phyloP scores from a whole-genome alignment of 805 yeast species.

The Teunomyces funiuensis region DNA sequence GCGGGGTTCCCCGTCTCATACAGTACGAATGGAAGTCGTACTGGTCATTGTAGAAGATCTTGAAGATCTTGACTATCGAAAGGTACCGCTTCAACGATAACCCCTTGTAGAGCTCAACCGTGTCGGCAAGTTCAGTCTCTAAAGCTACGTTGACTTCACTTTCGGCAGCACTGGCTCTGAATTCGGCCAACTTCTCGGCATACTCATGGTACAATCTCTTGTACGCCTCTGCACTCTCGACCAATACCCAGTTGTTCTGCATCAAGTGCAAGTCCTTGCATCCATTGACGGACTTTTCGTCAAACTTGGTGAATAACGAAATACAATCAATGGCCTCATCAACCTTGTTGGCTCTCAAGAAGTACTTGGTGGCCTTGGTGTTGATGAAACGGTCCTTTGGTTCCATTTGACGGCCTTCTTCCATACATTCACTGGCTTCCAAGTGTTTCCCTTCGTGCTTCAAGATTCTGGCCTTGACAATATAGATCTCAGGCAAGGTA shows the following conservation, averaged over 20 bases:
- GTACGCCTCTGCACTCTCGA: conserved; percentile 84
- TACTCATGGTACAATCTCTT: conserved; percentile 49
- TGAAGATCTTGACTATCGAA: conserved; percentile 65
- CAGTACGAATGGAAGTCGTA: conserved; percentile 93
- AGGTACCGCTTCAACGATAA: conserved; percentile 76
- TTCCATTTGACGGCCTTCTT: conserved; percentile 72
- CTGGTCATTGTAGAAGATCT: conserved; percentile 78
- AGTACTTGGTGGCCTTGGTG: conserved; percentile 82
- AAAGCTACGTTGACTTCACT: conserved; percentile 27
- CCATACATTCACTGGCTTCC: conserved; percentile 66
- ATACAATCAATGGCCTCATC: conserved; percentile 74
- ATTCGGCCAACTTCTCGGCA: conserved; percentile 16
- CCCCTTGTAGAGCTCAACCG: conserved; percentile 53
- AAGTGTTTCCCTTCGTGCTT: conserved; percentile 65
- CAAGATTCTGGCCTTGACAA: conserved; percentile 75
- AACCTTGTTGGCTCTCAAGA: conserved; percentile 68
- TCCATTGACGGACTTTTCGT: conserved; percentile 79
- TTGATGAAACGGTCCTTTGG: conserved; percentile 90
- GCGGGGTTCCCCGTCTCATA: conserved; percentile 85
- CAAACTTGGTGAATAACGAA: conserved; percentile 75
- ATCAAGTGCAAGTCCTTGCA: conserved; percentile 80
- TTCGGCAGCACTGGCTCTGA: conserved; percentile 16
- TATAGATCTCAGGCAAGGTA: conserved; percentile 77
- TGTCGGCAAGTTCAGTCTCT: conserved; percentile 38
- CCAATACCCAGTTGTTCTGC: conserved; percentile 89